Evolutionary conservation across 495 filamentous ascomycete species (phyloP).

Genomic region (Penicillium tannophilum): DNA sequence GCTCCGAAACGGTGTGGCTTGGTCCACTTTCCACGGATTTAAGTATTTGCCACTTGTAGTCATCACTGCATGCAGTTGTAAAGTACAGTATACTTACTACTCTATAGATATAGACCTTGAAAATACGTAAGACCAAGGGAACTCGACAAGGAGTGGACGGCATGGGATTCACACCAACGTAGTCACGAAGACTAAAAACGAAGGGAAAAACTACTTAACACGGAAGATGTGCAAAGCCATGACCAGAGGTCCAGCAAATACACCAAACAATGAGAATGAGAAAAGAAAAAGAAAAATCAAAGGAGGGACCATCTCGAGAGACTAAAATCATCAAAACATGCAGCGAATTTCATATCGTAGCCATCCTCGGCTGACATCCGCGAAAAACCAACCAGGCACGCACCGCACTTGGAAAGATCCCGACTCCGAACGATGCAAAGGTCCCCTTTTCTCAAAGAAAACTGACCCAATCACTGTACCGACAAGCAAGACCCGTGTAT

Average conservation of each 20-base stretch:
- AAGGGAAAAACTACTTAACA: not conserved
- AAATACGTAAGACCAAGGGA: not conserved
- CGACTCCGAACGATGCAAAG: conserved; percentile 33
- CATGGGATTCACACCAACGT: conserved; percentile 18
- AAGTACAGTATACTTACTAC: not conserved
- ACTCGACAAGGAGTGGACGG: conserved; percentile 19
- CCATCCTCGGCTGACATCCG: conserved; percentile 17
- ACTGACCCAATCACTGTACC: conserved; percentile 15
- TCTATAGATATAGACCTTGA: too few relatives aligned
- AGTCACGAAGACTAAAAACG: conserved; percentile 2
- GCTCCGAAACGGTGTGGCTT: conserved; percentile 5
- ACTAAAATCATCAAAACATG: not conserved
- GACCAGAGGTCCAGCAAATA: not conserved
- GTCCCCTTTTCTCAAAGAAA: conserved; percentile 2
- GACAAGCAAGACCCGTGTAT: conserved; percentile 24
- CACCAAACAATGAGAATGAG: not conserved
- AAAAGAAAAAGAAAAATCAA: not conserved
- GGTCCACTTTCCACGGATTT: not conserved
- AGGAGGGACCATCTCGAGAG: not conserved
- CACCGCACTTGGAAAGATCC: conserved; percentile 23
- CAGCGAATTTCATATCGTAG: conserved; percentile 11
- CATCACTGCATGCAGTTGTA: not conserved
- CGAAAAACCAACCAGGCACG: conserved; percentile 13
- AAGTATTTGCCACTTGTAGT: conserved; percentile 2
- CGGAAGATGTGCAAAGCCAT: not conserved